Percentiles rank a stretch among this genome's conserved stretches.
Conservation (phyloP, 306 rosid genomes). For the Inga laurina region DNA sequence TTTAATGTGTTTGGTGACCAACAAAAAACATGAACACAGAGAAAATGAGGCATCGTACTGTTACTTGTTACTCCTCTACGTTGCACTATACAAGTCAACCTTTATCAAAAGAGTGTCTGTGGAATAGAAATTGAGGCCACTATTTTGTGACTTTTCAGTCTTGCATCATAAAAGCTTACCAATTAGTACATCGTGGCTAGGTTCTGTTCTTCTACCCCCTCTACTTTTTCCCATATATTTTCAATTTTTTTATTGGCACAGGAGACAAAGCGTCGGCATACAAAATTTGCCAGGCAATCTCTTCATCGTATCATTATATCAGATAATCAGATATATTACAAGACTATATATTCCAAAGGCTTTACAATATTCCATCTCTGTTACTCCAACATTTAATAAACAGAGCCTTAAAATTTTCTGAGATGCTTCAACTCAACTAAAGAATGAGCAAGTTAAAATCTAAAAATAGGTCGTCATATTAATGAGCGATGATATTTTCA, state of each 20-base stretch:
- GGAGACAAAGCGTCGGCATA: not conserved
- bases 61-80: not conserved
- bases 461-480: not conserved
- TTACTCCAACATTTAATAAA: not conserved
- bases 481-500: not conserved
- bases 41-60: not conserved
- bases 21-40: not conserved
- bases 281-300: not conserved
- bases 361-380: not conserved
- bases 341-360: not conserved
- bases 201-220: not conserved
- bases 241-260: too few relatives aligned
- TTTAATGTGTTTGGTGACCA: not conserved
- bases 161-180: not conserved
- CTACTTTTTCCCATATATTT: not conserved
- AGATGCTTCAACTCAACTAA: not conserved
- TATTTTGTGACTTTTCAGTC: not conserved
- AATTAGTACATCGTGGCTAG: not conserved
- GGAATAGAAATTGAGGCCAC: not conserved
- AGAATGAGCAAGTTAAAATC: too few relatives aligned
- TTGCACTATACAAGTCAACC: not conserved
- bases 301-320: not conserved
- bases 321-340: too few relatives aligned
- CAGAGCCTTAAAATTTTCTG: not conserved
- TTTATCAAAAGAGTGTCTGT: not conserved